Conservation (phyloP, 345 rosid genomes). For the Pelargonium nanum region DNA sequence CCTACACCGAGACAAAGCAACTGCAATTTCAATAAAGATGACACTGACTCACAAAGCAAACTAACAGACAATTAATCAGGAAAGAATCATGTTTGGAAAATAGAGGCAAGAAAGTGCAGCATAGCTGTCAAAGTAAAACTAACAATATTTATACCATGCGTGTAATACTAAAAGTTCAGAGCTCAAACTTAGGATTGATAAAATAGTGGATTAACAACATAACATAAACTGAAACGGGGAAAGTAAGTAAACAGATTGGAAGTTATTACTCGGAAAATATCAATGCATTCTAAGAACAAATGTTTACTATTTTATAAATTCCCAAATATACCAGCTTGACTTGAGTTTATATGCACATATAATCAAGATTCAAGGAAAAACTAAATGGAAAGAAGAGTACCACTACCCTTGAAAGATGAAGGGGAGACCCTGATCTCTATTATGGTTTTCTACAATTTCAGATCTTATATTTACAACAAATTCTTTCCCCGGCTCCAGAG, state of each 20-base stretch:
- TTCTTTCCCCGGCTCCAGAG: conserved; percentile 8
- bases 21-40: neutral
- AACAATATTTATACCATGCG: too few species aligned
- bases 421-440: conserved; percentile 20
- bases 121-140: too few species aligned
- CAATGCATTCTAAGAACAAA: neutral
- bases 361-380: neutral
- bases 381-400: conserved; percentile 7
- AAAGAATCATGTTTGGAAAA: too few species aligned
- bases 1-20: conserved; percentile 24
- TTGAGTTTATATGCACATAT: neutral
- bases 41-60: neutral
- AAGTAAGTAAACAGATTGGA: too few species aligned
- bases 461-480: conserved; percentile 28
- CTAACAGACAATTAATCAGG: neutral
- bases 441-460: conserved; percentile 13
- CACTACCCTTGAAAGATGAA: conserved; percentile 42
- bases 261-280: neutral
- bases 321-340: neutral
- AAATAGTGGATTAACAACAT: too few species aligned
- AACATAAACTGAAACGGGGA: too few species aligned
- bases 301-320: neutral
- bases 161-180: too few species aligned
- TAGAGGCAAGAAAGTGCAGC: too few species aligned
- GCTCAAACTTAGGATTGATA: too few species aligned